Base-by-base conservation (phyloP, 106 monocot genomes). In the Amphibolis antarctica region DNA sequence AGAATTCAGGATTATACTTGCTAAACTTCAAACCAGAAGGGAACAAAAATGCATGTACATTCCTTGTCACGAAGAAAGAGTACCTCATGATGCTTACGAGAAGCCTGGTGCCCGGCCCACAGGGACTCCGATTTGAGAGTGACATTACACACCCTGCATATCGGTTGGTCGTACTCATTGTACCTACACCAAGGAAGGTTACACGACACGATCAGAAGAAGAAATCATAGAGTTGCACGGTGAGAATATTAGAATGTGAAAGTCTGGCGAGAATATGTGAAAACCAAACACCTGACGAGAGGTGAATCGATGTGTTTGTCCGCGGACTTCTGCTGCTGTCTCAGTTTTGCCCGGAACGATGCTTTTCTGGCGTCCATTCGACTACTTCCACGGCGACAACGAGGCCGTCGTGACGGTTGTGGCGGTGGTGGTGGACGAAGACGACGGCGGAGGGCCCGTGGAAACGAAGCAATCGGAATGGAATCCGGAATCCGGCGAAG, bases 61-160 rank as follows among this genome's bases (percentile, higher is more conserved):
- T n/a, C n/a, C n/a, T n/a, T n/a, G n/a, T n/a, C n/a, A n/a, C n/a
- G n/a, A 20, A 62, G 22, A 21, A 17, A 63, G 14, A 25, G 68
- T 68, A 96, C 96, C 90, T 96, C 89, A 70, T 78, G 86, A 66
- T 96, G 96, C 59, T 86, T 96, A 46, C 80, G 82, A 12, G 96
- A 96, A 71, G 66, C 89, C 66, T 90, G 86, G 64, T 96, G 96
- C 47, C 84, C 96, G 42, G 80, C 74, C 96, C 89, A 96, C 60
- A 74, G 53, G 20, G 89, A 74, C 42, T 90, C 90, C 57, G 96
- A 96, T 78, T 90, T 96, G 64, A 96, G 63, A 53, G 73, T 50
- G 58, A 90, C 55, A 77, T 86, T 90, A 72, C 96, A 96, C 18
- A 96, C 80, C 80, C 78, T 84, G 78, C 96, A 96, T 64, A 90